phyloP scores from a whole-genome alignment of 169 alveolate genomes.

The Cryptosporidium viatorum region DNA sequence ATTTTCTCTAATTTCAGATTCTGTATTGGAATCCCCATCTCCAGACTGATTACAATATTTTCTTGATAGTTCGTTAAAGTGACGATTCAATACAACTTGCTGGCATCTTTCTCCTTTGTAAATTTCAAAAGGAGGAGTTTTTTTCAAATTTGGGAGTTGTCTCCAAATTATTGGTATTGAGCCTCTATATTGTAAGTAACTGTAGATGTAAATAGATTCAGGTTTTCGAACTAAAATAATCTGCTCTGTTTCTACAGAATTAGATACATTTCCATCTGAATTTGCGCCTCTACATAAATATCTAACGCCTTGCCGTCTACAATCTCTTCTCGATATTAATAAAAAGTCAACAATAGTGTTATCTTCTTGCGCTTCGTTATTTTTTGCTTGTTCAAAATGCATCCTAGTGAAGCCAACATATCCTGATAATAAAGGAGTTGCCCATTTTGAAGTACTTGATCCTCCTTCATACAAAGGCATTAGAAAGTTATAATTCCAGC shows the following conservation, averaged over 20 bases:
- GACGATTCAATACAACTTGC: conserved; percentile 78
- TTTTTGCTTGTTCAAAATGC: background rate
- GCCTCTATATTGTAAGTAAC: conserved; percentile 94
- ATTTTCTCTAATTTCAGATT: conserved; percentile 24
- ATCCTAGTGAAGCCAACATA: conserved; percentile 51
- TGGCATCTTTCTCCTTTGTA: conserved; percentile 78
- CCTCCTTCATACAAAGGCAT: conserved; percentile 67
- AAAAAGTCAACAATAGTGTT: conserved; percentile 45
- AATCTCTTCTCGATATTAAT: conserved; percentile 92
- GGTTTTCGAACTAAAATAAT: conserved; percentile 85
- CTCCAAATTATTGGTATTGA: conserved; percentile 95
- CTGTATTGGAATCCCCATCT: background rate
- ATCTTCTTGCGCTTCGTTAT: background rate
- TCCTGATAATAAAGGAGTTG: conserved; percentile 58
- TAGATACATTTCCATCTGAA: conserved; percentile 87
- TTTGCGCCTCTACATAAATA: conserved; percentile 94
- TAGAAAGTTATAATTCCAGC: conserved; percentile 60
- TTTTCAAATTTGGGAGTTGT: conserved; percentile 87
- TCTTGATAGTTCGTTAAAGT: conserved; percentile 79
- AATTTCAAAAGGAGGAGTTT: conserved; percentile 85
- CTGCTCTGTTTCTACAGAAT: conserved; percentile 96
- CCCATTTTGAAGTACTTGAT: conserved; percentile 62
- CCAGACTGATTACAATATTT: conserved; percentile 47
- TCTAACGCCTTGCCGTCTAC: conserved; percentile 95
- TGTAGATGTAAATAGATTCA: conserved; percentile 81